Evolutionary conservation across 1,139 yeast species (phyloP), one percentile per base, ranked within the genome.

Genomic region (Protomyces macrosporus): DNA sequence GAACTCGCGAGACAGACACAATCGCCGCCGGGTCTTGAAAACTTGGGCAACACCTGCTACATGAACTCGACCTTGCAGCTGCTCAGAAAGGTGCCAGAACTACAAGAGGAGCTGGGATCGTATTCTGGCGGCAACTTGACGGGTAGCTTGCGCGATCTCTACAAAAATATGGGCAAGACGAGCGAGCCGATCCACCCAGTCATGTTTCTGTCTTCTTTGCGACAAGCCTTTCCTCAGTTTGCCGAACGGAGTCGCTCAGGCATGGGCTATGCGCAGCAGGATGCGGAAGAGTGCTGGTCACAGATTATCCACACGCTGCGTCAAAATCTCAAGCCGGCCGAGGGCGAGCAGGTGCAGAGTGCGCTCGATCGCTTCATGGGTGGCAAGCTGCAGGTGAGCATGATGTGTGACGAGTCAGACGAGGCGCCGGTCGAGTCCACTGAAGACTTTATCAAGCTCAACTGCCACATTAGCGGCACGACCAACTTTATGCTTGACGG

Each of bases 211-310:
- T 78, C 84, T 45, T 76, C 84, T 45, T 79, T 88, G 68, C 82
- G 93, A 16, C 65, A 66, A 34, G 77, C 80, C 30, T 88, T 83
- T 72, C 97, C 98, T 1, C 98, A 95, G 76, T 93, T 95, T 76
- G 89, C 88, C 53, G 97, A 93, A 73, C 80, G 82, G 68, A 82
- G 78, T 67, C 73, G 72, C 6, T 84, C 83, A 60, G 77, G 79
- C 64, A 97, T 97, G 0, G 79, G 82, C 66, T 88, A 82, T 73
- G 90, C 88, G 74, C 98, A 93, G 77, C 99, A 93, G 75, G 99
- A 93, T 78, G 98, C 98, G 0, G 99, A 93, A 76, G 99, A 93
- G 74, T 88, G 95, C 34, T 90, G 85, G 77, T 86, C 97, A 12
- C 95, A 88, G 73, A 81, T 93, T 65, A 76, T 91, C 68, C 77